Conservation (phyloP, 2,329 filamentous ascomycete genomes). For the Cercospora sp. region DNA sequence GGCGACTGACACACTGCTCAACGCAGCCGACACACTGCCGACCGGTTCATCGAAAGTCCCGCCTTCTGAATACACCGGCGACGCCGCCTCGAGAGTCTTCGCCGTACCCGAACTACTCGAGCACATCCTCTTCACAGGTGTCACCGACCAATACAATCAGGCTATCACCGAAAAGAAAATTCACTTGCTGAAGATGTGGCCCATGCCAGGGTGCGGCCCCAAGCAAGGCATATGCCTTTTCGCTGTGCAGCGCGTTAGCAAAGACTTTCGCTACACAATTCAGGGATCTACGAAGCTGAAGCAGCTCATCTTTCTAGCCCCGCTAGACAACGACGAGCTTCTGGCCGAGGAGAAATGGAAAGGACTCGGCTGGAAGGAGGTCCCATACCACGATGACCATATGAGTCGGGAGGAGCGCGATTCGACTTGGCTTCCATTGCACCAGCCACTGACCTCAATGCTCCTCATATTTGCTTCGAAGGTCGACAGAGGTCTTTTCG, state of each 20-base stretch:
- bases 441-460: not conserved
- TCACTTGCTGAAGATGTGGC: not conserved
- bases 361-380: no score
- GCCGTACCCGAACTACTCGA: not conserved
- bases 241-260: not conserved
- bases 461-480: not conserved
- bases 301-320: not conserved
- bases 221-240: not conserved
- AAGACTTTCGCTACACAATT: not conserved
- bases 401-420: no score
- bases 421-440: not conserved
- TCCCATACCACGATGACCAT: no score
- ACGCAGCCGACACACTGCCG: no score
- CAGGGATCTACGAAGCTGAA: constrained; percentile 6
- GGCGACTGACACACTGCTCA: no score
- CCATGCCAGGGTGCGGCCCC: not conserved
- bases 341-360: not conserved
- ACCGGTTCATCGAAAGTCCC: no score
- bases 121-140: not conserved
- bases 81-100: not conserved
- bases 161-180: not conserved
- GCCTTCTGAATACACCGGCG: not conserved
- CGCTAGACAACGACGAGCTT: not conserved
- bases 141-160: not conserved
- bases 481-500: not conserved